Evolutionary conservation across 345 rosid species (phyloP).

Genomic region (Nephelium lappaceum): DNA sequence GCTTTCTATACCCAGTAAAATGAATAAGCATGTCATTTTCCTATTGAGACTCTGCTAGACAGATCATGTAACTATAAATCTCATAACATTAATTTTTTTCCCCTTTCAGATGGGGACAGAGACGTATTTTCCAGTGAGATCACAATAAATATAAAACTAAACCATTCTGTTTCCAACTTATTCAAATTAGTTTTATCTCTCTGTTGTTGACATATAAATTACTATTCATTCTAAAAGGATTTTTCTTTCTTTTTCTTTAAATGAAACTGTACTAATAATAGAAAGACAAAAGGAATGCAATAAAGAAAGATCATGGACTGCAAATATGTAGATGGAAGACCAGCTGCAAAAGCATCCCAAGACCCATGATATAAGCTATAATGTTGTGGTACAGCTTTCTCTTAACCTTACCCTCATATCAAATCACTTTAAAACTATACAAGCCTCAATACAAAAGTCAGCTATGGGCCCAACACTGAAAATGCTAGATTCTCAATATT

Average conservation of each 20-base stretch:
- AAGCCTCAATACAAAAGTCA: background rate
- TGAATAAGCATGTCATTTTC: constrained; percentile 6
- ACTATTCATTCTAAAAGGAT: background rate
- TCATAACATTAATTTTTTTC: background rate
- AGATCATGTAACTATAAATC: background rate
- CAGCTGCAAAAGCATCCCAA: background rate
- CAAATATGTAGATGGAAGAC: background rate
- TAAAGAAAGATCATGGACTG: background rate
- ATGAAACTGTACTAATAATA: background rate
- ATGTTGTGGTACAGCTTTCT: background rate
- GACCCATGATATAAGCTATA: background rate
- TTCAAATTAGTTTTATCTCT: background rate
- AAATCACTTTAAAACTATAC: background rate
- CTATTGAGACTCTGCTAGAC: background rate
- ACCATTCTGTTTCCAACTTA: background rate
- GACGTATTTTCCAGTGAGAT: background rate
- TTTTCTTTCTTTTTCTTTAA: background rate
- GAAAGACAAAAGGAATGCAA: background rate
- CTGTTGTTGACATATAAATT: background rate
- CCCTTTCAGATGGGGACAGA: background rate
- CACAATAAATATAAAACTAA: background rate
- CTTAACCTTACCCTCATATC: no score
- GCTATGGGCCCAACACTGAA: background rate
- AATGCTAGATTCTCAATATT: background rate
- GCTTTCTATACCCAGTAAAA: background rate